Percentiles rank a stretch among this genome's conserved stretches.
Conservation (phyloP, 257 asterid species). For the Solanum chaucha region DNA sequence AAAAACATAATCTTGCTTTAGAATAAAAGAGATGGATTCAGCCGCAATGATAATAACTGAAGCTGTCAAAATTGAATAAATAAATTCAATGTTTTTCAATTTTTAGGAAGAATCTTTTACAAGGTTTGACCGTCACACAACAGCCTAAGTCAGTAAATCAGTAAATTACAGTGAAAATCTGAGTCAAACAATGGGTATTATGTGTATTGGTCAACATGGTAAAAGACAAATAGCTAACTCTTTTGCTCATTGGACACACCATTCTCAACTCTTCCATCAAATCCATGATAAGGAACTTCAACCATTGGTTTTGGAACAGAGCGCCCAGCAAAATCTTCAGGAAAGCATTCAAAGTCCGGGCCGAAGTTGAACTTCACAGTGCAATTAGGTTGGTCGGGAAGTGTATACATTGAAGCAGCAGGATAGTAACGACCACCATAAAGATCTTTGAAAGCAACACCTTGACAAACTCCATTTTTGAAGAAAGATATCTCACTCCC, state of each 20-base stretch:
- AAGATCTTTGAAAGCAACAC: slow-evolving; percentile 76
- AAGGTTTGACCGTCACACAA: slow-evolving; percentile 4
- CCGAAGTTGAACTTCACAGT: slow-evolving; percentile 91
- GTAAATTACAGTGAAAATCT: slow-evolving; percentile 12
- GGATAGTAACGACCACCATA: slow-evolving; percentile 90
- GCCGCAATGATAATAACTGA: background rate
- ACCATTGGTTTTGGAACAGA: slow-evolving; percentile 70
- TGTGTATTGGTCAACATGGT: slow-evolving; percentile 4
- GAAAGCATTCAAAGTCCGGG: slow-evolving; percentile 78
- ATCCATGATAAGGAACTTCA: slow-evolving; percentile 88
- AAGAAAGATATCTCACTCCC: slow-evolving; percentile 94
- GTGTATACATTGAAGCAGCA: slow-evolving; percentile 97
- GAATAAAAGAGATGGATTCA: background rate
- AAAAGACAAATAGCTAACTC: slow-evolving; percentile 17
- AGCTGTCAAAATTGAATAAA: background rate
- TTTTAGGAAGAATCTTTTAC: slow-evolving; percentile 2
- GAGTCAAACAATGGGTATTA: background rate
- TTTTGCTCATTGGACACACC: slow-evolving; percentile 61
- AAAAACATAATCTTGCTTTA: background rate
- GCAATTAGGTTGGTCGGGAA: slow-evolving; percentile 88
- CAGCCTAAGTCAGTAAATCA: slow-evolving; percentile 6
- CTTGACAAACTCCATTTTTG: slow-evolving; percentile 85
- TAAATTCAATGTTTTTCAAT: background rate
- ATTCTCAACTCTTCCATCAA: slow-evolving; percentile 68
- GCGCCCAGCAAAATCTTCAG: slow-evolving; percentile 69